Conservation (phyloP, 345 rosid genomes). For the Moricandia moricandioides region DNA sequence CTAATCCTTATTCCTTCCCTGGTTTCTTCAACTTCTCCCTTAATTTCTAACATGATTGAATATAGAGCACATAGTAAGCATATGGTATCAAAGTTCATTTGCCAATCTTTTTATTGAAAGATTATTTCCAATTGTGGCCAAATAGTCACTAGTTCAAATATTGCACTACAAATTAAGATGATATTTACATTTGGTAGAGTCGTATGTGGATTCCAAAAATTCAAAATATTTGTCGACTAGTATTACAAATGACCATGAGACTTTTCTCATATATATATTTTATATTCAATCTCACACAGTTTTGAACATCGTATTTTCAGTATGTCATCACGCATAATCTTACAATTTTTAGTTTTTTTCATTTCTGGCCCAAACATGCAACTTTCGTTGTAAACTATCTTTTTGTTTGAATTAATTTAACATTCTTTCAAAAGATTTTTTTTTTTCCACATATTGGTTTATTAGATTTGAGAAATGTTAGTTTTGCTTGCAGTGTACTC, state of each 20-base stretch:
- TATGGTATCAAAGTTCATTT: background rate
- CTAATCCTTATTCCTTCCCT: conserved; percentile 14
- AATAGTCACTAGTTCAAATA: background rate
- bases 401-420: too few species aligned
- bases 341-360: too few species aligned
- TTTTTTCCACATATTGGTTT: background rate
- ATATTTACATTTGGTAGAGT: background rate
- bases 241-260: background rate
- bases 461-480: background rate
- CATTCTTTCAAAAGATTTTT: too few species aligned
- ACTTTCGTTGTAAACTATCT: too few species aligned
- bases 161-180: background rate
- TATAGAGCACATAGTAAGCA: background rate
- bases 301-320: background rate
- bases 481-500: background rate
- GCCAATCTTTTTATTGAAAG: background rate
- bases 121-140: background rate
- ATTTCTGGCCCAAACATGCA: too few species aligned
- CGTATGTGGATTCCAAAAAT: background rate
- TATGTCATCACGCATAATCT: background rate
- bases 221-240: background rate
- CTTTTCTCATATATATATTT: background rate
- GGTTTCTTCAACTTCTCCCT: background rate
- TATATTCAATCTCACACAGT: background rate
- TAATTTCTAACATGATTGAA: background rate